Conservation (phyloP, 2,329 filamentous ascomycete genomes). For the Aspergillus tamarii region DNA sequence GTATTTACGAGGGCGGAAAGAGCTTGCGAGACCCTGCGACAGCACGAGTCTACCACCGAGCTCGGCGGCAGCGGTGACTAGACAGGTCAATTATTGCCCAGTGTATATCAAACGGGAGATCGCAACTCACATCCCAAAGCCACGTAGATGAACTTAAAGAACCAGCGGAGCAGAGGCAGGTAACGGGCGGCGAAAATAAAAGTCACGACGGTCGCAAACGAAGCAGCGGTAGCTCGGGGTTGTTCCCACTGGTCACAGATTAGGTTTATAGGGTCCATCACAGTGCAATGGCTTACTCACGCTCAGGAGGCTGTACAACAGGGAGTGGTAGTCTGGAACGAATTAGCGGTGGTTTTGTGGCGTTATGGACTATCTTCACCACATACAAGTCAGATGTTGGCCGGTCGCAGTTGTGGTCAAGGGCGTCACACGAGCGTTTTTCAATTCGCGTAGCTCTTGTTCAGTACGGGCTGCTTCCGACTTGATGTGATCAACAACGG, state of each 20-base stretch:
- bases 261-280: conserved; percentile 10
- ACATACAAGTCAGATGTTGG: conserved; percentile 64
- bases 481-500: conserved; percentile 60
- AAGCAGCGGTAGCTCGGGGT: conserved; percentile 65
- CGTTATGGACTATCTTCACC: not conserved
- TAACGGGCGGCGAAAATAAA: conserved; percentile 68
- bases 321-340: conserved; percentile 63
- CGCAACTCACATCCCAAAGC: conserved; percentile 58
- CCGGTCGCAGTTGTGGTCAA: conserved; percentile 60
- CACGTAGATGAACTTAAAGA: conserved; percentile 63
- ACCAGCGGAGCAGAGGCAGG: conserved; percentile 63
- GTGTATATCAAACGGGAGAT: not conserved
- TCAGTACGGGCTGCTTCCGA: conserved; percentile 59
- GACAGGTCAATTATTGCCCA: not conserved
- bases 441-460: conserved; percentile 62
- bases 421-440: conserved; percentile 56
- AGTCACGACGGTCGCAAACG: conserved; percentile 58
- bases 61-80: conserved; percentile 61
- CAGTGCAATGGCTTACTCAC: conserved; percentile 42
- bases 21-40: conserved; percentile 62
- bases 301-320: conserved; percentile 68
- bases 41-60: conserved; percentile 59
- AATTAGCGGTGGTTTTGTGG: conserved; percentile 15
- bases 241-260: conserved; percentile 60
- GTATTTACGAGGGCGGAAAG: conserved; percentile 66